These are phyloP conservation scores for Ambrosia trifida DNA, from an alignment of 129 eudicot species.

Conservation along the genomic window DNA sequence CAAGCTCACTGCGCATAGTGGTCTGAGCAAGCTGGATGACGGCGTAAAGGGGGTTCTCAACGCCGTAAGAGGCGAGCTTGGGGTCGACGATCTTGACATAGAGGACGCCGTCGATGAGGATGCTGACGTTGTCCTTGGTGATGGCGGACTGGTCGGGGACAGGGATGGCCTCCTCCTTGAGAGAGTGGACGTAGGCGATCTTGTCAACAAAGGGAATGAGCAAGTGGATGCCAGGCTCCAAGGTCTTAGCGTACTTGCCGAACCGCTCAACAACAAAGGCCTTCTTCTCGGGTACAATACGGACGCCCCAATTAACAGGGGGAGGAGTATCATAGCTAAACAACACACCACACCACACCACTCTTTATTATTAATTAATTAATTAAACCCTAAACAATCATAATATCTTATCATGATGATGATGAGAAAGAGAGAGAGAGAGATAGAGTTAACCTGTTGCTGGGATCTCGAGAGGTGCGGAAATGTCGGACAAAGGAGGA, in stretches of 20 bases:
- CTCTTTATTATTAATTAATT: no score
- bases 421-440: no score
- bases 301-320: slow-evolving; percentile 87
- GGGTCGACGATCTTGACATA: slow-evolving; percentile 89
- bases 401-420: no score
- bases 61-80: slow-evolving; percentile 81
- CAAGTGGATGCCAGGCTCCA: slow-evolving; percentile 79
- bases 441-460: no score
- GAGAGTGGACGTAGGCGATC: slow-evolving; percentile 85
- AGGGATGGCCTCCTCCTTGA: slow-evolving; percentile 81
- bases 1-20: slow-evolving; percentile 97
- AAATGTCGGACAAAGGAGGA: no score
- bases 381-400: no score
- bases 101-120: slow-evolving; percentile 77
- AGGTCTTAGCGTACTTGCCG: slow-evolving; percentile 66
- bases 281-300: slow-evolving; percentile 82
- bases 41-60: slow-evolving; percentile 78
- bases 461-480: no score
- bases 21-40: slow-evolving; percentile 95
- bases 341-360: no score
- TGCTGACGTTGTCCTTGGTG: slow-evolving; percentile 87
- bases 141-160: slow-evolving; percentile 85
- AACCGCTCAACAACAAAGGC: slow-evolving; percentile 83
- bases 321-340: slow-evolving; percentile 54
- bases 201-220: slow-evolving; percentile 76